Evolutionary conservation across 441 rosid genomes (phyloP).

Genomic region (Cnidoscolus chayamansa): DNA sequence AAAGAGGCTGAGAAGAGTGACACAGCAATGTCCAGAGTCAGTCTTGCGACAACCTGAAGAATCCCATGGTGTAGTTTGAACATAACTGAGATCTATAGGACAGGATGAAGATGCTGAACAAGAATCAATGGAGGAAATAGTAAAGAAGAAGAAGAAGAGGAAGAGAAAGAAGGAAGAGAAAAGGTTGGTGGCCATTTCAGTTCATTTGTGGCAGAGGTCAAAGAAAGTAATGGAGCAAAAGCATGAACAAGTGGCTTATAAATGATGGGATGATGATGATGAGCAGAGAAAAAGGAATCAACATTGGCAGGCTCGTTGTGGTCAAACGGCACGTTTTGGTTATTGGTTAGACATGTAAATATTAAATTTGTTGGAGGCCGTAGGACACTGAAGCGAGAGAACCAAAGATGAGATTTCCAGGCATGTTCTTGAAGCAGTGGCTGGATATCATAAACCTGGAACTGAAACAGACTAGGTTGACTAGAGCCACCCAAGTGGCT

Average conservation of each 20-base stretch:
- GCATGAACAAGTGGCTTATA: neutral
- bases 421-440: too few relatives aligned
- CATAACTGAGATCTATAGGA: slow-evolving; percentile 42
- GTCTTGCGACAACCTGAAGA: slow-evolving; percentile 33
- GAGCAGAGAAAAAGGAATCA: neutral
- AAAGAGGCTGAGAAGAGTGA: slow-evolving; percentile 43
- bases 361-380: too few relatives aligned
- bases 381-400: too few relatives aligned
- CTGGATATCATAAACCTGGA: too few relatives aligned
- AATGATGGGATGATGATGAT: too few relatives aligned
- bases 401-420: neutral
- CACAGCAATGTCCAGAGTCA: slow-evolving; percentile 37
- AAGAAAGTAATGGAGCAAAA: neutral
- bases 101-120: slow-evolving; percentile 28
- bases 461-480: neutral
- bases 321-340: neutral
- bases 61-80: slow-evolving; percentile 50
- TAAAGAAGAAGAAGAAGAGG: slow-evolving; percentile 13
- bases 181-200: slow-evolving; percentile 22
- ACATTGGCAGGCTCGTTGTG: slow-evolving; percentile 2
- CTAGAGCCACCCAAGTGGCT: too few relatives aligned
- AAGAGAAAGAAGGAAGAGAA: neutral
- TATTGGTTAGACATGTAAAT: too few relatives aligned
- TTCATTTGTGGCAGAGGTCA: neutral
- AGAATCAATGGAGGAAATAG: slow-evolving; percentile 17